phyloP scores from a whole-genome alignment of 768 basidiomycete genomes.

The Leucocoprinus birnbaumii region DNA sequence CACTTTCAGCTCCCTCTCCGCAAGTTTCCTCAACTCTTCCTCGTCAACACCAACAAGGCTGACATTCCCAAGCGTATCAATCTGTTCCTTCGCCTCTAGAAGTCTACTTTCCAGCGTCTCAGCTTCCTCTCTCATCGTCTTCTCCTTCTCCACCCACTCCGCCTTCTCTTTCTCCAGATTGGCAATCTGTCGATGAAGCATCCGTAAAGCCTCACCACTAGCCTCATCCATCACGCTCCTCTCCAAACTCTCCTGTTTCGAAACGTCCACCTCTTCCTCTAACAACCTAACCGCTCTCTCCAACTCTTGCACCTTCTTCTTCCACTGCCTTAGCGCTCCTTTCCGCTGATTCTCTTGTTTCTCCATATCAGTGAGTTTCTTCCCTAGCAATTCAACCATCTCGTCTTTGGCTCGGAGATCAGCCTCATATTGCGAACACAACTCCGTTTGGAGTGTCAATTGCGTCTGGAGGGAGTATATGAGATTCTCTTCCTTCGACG shows the following conservation, averaged over 20 bases:
- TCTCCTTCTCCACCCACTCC: conserved; percentile 43
- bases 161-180: conserved; percentile 67
- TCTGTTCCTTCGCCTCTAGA: conserved; percentile 54
- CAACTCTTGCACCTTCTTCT: conserved; percentile 74
- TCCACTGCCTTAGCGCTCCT: conserved; percentile 55
- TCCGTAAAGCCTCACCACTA: conserved; percentile 73
- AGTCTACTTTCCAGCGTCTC: conserved; percentile 52
- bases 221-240: conserved; percentile 83
- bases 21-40: conserved; percentile 37
- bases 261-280: conserved; percentile 87
- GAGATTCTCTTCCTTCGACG: conserved; percentile 68
- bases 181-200: conserved; percentile 77
- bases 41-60: conserved; percentile 40
- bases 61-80: conserved; percentile 52
- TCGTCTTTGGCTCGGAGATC: conserved; percentile 76
- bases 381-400: conserved; percentile 56
- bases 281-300: conserved; percentile 62
- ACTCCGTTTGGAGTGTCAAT: conserved; percentile 68
- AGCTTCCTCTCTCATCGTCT: conserved; percentile 40
- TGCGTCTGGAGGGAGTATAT: conserved; percentile 76
- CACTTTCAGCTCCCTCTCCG: conserved; percentile 38
- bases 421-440: conserved; percentile 74
- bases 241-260: conserved; percentile 78
- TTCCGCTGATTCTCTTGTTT: conserved; percentile 63
- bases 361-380: conserved; percentile 53